Percentiles rank a stretch among this genome's conserved stretches.
Conservation (phyloP, 164 flowering plant genomes). For the Nymphaea colorata region DNA sequence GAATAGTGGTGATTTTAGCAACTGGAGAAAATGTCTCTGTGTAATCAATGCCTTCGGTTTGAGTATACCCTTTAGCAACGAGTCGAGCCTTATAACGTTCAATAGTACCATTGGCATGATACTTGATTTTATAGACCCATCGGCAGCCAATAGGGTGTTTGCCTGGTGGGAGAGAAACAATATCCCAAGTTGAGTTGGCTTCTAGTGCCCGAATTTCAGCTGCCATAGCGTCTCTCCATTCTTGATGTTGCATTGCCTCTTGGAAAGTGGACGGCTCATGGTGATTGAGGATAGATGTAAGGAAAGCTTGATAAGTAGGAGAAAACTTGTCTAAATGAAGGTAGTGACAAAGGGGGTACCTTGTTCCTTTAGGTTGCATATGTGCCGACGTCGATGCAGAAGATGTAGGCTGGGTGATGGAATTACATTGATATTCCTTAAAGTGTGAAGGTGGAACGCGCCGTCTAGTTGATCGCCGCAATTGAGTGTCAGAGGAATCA, state of each 20-base stretch:
- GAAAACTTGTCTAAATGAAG: not conserved
- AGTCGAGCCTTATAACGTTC: not conserved
- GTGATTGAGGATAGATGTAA: not conserved
- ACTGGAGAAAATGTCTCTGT: not conserved
- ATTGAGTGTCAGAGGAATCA: too few species aligned
- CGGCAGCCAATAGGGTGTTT: not conserved
- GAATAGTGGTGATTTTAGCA: not conserved
- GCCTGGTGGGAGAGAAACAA: not conserved
- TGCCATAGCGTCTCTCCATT: not conserved
- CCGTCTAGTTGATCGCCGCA: too few species aligned
- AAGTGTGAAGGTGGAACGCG: too few species aligned
- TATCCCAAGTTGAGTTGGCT: not conserved
- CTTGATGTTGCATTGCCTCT: not conserved
- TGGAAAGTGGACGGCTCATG: not conserved
- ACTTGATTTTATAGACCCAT: conserved; percentile 1
- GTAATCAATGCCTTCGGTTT: not conserved
- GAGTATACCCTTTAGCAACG: not conserved
- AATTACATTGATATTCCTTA: too few species aligned
- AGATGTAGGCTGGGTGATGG: too few species aligned
- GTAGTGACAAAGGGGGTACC: too few species aligned
- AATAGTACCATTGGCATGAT: not conserved
- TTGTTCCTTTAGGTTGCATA: too few species aligned
- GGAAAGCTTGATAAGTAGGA: not conserved
- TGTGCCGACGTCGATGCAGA: too few species aligned
- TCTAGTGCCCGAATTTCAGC: not conserved